A percentile compares a stretch with the other conserved stretches of the same genome.
Conservation (phyloP, 495 filamentous ascomycete genomes). For the Apodospora peruviana region DNA sequence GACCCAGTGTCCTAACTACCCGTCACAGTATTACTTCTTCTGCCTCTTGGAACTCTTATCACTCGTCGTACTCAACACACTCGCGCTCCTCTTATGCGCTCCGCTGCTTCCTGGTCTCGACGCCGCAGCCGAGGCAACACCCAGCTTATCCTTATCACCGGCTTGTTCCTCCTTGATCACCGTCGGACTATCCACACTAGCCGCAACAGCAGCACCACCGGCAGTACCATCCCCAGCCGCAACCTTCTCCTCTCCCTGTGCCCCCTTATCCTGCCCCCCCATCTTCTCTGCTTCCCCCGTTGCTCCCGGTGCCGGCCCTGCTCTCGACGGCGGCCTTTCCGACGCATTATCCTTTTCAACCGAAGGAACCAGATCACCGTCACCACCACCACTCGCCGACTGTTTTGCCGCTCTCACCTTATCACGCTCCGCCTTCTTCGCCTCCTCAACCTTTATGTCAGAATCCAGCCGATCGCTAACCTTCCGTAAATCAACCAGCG, state of each 20-base stretch:
- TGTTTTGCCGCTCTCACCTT: conserved; percentile 15
- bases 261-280: conserved; percentile 5
- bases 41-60: conserved; percentile 67
- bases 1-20: too few relatives aligned
- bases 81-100: conserved; percentile 69
- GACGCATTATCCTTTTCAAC: conserved; percentile 1
- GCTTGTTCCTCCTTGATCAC: conserved; percentile 11
- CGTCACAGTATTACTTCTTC: conserved; percentile 67
- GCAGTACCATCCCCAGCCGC: background rate
- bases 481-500: conserved; percentile 77
- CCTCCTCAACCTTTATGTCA: conserved; percentile 70
- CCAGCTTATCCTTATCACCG: conserved; percentile 17
- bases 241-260: conserved; percentile 7
- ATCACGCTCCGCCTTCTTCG: conserved; percentile 58
- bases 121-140: too few relatives aligned
- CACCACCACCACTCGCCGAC: conserved; percentile 6
- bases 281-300: conserved; percentile 5
- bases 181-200: conserved; percentile 5
- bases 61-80: conserved; percentile 62
- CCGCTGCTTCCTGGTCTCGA: conserved; percentile 26
- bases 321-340: too few relatives aligned
- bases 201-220: conserved; percentile 1
- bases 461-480: conserved; percentile 77
- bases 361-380: conserved; percentile 20
- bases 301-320: too few relatives aligned